These are phyloP conservation scores for Dendrobium nobile DNA, from an alignment of 106 monocot species.

Conservation along the genomic window DNA sequence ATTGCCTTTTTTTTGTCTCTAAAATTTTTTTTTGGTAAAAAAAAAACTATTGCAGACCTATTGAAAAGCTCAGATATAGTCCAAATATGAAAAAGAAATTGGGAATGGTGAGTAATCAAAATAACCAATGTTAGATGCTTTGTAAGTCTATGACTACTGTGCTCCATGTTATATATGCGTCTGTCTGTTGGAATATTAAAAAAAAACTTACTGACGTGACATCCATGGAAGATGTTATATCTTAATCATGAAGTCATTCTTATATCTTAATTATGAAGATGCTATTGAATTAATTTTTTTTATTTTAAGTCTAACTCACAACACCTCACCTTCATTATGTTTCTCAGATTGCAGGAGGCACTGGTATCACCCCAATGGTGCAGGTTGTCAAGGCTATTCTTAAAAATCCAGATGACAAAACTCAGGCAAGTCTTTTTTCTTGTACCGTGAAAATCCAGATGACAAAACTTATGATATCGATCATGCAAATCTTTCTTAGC, in stretches of 20 bases:
- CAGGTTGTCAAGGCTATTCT: slow-evolving; percentile 84
- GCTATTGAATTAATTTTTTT: not conserved
- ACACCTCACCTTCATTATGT: not conserved
- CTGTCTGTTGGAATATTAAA: no score
- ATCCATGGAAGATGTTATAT: no score
- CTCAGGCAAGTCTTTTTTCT: slow-evolving; percentile 34
- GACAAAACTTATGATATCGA: no score
- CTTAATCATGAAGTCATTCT: not conserved
- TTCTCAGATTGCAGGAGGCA: slow-evolving; percentile 80
- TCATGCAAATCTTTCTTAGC: no score
- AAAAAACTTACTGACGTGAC: no score
- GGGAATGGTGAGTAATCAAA: slow-evolving; percentile 71
- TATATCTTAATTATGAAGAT: not conserved
- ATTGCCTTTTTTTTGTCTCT: not conserved
- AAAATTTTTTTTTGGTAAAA: not conserved
- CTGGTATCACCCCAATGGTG: slow-evolving; percentile 93
- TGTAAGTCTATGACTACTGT: not conserved
- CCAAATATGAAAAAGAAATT: slow-evolving; percentile 97
- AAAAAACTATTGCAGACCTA: slow-evolving; percentile 48
- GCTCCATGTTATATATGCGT: not conserved
- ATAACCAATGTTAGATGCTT: not conserved
- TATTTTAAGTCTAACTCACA: not conserved
- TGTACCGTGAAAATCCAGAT: no score
- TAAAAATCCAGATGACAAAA: slow-evolving; percentile 90
- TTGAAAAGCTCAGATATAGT: slow-evolving; percentile 92